These are phyloP conservation scores for Agaricus blazei DNA, from an alignment of 768 basidiomycete species.

Conservation along the genomic window DNA sequence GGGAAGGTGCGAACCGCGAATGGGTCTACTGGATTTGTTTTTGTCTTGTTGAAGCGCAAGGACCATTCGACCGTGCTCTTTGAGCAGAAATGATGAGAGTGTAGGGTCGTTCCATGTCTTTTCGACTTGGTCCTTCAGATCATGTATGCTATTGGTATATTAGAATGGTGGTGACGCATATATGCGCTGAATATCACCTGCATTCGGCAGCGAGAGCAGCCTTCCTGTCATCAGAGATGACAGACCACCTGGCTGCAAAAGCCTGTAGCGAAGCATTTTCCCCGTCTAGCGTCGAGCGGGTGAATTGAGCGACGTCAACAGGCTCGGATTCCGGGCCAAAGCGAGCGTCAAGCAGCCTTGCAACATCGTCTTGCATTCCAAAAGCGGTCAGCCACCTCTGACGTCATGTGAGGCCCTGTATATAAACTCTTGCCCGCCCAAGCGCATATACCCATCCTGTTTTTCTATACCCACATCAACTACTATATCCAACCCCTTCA, in stretches of 20 bases:
- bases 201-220: conserved; percentile 34
- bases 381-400: background rate
- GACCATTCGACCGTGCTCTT: conserved; percentile 46
- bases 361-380: conserved; percentile 16
- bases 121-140: conserved; percentile 39
- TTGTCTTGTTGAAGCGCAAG: conserved; percentile 23
- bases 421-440: background rate
- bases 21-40: conserved; percentile 24
- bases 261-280: background rate
- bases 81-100: conserved; percentile 51
- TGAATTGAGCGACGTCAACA: conserved; percentile 43
- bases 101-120: conserved; percentile 50
- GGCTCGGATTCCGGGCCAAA: conserved; percentile 63
- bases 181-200: conserved; percentile 25
- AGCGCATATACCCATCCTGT: background rate
- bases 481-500: background rate
- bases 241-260: conserved; percentile 2
- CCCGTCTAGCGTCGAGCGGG: conserved; percentile 24
- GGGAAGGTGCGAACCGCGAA: conserved; percentile 26
- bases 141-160: conserved; percentile 38
- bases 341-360: conserved; percentile 38
- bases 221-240: conserved; percentile 20
- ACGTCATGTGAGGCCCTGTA: background rate
- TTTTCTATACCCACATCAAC: background rate
- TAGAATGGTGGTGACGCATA: background rate